Evolutionary conservation across 177 flowering plant genomes (phyloP).

Genomic region (Vitis hybrid): DNA sequence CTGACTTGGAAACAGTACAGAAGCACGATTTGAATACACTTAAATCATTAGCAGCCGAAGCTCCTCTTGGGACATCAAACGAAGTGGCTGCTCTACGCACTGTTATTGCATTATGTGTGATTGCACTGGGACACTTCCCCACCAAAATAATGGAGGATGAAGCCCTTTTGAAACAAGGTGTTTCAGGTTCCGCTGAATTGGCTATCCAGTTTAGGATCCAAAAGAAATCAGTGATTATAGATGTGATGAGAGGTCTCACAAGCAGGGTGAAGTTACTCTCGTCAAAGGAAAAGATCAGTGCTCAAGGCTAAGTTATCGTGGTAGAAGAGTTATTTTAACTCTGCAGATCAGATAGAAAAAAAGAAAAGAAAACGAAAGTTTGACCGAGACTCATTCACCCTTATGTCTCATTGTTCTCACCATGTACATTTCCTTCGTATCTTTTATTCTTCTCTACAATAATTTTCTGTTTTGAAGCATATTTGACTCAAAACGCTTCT

Average conservation of each 20-base stretch:
- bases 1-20: constrained; percentile 48
- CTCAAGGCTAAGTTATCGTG: constrained; percentile 24
- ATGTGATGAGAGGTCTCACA: constrained; percentile 71
- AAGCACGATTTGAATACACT: constrained; percentile 56
- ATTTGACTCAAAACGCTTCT: too few relatives aligned
- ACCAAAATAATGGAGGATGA: constrained; percentile 89
- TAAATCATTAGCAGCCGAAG: constrained; percentile 61
- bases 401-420: too few relatives aligned
- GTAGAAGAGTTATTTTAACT: neutral
- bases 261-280: constrained; percentile 52
- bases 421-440: too few relatives aligned
- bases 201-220: constrained; percentile 73
- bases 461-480: too few relatives aligned
- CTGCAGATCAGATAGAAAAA: too few relatives aligned
- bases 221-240: constrained; percentile 77
- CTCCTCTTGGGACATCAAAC: constrained; percentile 74
- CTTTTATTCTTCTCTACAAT: too few relatives aligned
- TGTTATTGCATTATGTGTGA: constrained; percentile 66
- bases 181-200: constrained; percentile 48
- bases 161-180: constrained; percentile 43
- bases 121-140: constrained; percentile 74
- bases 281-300: constrained; percentile 38
- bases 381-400: too few relatives aligned
- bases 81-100: constrained; percentile 70
- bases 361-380: too few relatives aligned